Base-by-base conservation (phyloP, 1,284 basidiomycete genomes). In the Pholiota adiposa region DNA sequence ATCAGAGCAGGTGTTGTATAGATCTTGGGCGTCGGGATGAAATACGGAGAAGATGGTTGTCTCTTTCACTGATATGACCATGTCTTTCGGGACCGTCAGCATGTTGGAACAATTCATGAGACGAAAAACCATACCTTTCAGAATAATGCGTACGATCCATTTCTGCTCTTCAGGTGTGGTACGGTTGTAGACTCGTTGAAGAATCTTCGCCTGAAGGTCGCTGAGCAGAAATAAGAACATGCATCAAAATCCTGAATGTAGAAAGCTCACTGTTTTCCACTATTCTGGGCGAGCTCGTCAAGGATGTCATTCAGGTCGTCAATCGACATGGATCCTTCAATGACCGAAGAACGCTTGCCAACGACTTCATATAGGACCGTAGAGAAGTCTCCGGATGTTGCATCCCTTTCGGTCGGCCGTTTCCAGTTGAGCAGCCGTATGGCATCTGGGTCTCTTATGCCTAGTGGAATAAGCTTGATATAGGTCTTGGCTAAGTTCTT, bases 1-100 rank as follows among this genome's bases (percentile, higher is more conserved):
- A 72, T 98, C 96, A 0, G 95, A 96, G 70, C 94, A 97, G 1
- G 94, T 94, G 70, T 97, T 97, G 79, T 92, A 98, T 2, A 97
- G 76, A 68, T 93, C 91, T 60, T 92, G 87, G 0, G 96, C 95
- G 65, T 97, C 94, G 1, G 92, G 91, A 72, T 98, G 96, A 68
- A 97, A 93, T 3, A 93, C 88, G 0, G 86, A 78, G 62, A 98
- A 88, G 0, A 98, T 90, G 0, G 91, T 93, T 11, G 89, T 93
- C 73, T 97, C 96, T 73, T 92, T 93, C 52, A 92, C 90, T 3
- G 86, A 89, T 54, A 93, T 92, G 46, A 82, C 79, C 83, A 93
- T 86, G 64, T 93, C 92, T 92, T 41, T 7, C 29, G 31, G 40
- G 27, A 57, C 48, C 23, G 14, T 52, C 56, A 59, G 56, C 41